phyloP scores from a whole-genome alignment of 2,329 filamentous ascomycete species.

The Trichothecium roseum region DNA sequence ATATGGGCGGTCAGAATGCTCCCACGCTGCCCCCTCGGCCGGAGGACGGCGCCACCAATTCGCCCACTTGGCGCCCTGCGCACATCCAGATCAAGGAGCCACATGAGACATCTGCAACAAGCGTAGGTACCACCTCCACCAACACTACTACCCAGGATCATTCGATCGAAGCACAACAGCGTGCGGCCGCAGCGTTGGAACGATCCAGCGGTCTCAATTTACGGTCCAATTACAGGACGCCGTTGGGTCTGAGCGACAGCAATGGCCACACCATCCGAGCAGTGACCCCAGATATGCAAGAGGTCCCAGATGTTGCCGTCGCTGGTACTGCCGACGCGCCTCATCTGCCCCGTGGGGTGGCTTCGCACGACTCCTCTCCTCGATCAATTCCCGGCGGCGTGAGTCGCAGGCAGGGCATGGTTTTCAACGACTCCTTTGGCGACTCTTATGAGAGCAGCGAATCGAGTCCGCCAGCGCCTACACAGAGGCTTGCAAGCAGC shows the following conservation, averaged over 20 bases:
- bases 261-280: slow-evolving; percentile 40
- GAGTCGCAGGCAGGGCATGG: slow-evolving; percentile 44
- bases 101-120: too few relatives aligned
- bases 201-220: slow-evolving; percentile 23
- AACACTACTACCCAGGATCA: too few relatives aligned
- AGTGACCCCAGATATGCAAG: slow-evolving; percentile 52
- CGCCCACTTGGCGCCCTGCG: too few relatives aligned
- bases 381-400: slow-evolving; percentile 21
- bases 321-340: slow-evolving; percentile 11
- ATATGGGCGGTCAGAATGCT: too few relatives aligned
- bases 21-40: too few relatives aligned
- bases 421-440: slow-evolving; percentile 47
- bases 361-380: slow-evolving; percentile 22
- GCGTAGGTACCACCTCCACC: too few relatives aligned
- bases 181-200: slow-evolving; percentile 19
- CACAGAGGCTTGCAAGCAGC: slow-evolving; percentile 16
- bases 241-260: slow-evolving; percentile 13
- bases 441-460: slow-evolving; percentile 36
- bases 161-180: too few relatives aligned
- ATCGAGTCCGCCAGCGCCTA: slow-evolving; percentile 22
- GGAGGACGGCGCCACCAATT: too few relatives aligned
- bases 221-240: slow-evolving; percentile 5
- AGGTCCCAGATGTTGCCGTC: slow-evolving; percentile 13
- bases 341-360: slow-evolving; percentile 12
- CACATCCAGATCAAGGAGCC: too few relatives aligned